Evolutionary conservation across 768 basidiomycete genomes (phyloP).

Genomic region (Kwoniella bestiolae): DNA sequence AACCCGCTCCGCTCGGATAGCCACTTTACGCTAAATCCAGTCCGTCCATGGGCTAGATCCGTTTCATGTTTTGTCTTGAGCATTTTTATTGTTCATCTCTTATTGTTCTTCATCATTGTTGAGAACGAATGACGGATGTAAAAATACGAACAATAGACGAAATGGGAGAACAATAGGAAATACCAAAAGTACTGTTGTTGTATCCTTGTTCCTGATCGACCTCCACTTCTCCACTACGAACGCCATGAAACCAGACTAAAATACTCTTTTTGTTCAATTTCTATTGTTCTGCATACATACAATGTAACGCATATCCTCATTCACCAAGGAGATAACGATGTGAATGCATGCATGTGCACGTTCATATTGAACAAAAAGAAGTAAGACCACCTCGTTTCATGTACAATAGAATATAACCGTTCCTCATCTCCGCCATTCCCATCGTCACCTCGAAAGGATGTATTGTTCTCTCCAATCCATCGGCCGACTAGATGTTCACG

Average conservation of each 20-base stretch:
- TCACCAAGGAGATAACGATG: too few relatives aligned
- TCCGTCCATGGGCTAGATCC: background rate
- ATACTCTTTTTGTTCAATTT: slow-evolving; percentile 6
- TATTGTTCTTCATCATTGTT: slow-evolving; percentile 8
- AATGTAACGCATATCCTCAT: too few relatives aligned
- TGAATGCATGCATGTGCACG: background rate
- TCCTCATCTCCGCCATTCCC: background rate
- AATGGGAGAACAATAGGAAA: slow-evolving; percentile 6
- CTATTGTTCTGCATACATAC: slow-evolving; percentile 9
- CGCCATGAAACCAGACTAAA: background rate
- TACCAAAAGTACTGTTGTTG: too few relatives aligned
- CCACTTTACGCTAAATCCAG: background rate
- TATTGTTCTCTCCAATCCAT: background rate
- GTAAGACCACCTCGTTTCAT: slow-evolving; percentile 9
- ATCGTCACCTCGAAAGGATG: background rate
- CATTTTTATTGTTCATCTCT: background rate
- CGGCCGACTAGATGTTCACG: slow-evolving; percentile 8
- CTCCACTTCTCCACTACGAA: background rate
- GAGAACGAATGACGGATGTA: background rate
- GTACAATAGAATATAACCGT: background rate
- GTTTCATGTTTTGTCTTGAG: background rate
- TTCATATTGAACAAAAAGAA: slow-evolving; percentile 12
- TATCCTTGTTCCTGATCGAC: slow-evolving; percentile 10
- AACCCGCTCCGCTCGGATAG: background rate
- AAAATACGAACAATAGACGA: background rate